phyloP scores from a whole-genome alignment of 169 alveolate species.

The Plasmodium ovale region DNA sequence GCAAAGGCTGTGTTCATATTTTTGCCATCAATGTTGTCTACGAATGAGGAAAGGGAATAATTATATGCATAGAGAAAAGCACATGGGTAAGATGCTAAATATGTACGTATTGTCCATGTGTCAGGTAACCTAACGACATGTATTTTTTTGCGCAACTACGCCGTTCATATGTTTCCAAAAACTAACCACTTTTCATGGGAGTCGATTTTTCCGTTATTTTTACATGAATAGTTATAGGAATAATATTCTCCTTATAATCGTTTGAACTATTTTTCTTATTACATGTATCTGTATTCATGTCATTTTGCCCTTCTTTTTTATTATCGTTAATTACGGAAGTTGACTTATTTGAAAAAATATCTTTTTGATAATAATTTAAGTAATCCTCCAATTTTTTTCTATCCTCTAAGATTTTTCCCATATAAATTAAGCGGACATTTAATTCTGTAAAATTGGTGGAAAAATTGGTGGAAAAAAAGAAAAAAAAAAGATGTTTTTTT shows the following conservation, averaged over 20 bases:
- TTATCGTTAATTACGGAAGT: conserved; percentile 1
- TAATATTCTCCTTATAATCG: conserved; percentile 14
- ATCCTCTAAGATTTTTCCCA: conserved; percentile 80
- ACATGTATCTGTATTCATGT: background rate
- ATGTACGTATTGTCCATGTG: too few species aligned
- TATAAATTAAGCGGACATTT: conserved; percentile 80
- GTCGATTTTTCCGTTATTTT: conserved; percentile 38
- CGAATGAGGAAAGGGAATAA: background rate
- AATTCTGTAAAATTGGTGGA: conserved; percentile 24
- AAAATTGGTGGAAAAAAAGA: background rate
- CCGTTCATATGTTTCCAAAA: too few species aligned
- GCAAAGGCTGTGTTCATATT: conserved; percentile 15
- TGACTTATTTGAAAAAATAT: conserved; percentile 1
- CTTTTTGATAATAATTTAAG: conserved; percentile 47
- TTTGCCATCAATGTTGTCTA: conserved; percentile 18
- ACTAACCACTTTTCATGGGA: conserved; percentile 18
- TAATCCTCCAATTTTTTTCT: conserved; percentile 65
- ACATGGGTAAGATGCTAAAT: too few species aligned
- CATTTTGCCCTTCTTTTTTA: conserved; percentile 1
- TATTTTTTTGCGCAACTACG: too few species aligned
- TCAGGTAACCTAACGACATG: too few species aligned
- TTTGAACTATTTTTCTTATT: background rate
- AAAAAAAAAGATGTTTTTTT: background rate
- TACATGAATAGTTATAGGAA: conserved; percentile 51
- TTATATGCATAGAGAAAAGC: background rate